phyloP scores from a whole-genome alignment of 495 filamentous ascomycete species.

The Tetracladium setigerum region DNA sequence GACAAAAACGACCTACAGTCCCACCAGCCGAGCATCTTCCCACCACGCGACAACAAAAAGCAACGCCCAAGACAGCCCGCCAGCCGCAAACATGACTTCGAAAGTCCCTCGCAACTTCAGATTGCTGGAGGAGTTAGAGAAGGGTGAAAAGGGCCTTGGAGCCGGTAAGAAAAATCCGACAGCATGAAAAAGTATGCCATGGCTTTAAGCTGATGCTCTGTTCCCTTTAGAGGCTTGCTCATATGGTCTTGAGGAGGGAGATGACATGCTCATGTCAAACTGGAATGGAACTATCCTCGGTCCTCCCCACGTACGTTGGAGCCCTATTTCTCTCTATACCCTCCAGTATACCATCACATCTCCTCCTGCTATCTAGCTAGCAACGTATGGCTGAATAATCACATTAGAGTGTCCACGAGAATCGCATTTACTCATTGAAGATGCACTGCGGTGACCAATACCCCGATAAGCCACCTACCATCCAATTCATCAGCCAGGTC shows the following conservation, averaged over 20 bases:
- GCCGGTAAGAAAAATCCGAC: conserved; percentile 53
- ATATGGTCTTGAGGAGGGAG: conserved; percentile 88
- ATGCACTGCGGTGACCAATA: conserved; percentile 92
- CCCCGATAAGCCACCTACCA: conserved; percentile 77
- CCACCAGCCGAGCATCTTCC: too few species aligned
- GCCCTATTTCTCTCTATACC: background rate
- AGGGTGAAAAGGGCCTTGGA: conserved; percentile 94
- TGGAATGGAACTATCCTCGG: conserved; percentile 98
- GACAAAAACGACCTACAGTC: too few species aligned
- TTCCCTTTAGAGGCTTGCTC: conserved; percentile 76
- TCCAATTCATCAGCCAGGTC: conserved; percentile 87
- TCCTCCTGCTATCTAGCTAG: background rate
- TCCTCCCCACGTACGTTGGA: conserved; percentile 75
- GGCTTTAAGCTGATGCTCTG: background rate
- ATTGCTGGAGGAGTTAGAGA: conserved; percentile 94
- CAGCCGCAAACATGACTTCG: conserved; percentile 51
- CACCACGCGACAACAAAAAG: conserved; percentile 2
- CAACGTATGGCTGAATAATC: conserved; percentile 5
- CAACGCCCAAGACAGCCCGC: background rate
- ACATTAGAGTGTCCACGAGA: conserved; percentile 84
- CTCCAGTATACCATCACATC: background rate
- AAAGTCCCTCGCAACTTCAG: conserved; percentile 94
- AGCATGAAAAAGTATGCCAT: conserved; percentile 11
- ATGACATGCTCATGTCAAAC: conserved; percentile 95
- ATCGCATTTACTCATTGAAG: conserved; percentile 95